Evolutionary conservation across 768 basidiomycete genomes (phyloP).

Genomic region (Phlebiopsis flavidoalba): DNA sequence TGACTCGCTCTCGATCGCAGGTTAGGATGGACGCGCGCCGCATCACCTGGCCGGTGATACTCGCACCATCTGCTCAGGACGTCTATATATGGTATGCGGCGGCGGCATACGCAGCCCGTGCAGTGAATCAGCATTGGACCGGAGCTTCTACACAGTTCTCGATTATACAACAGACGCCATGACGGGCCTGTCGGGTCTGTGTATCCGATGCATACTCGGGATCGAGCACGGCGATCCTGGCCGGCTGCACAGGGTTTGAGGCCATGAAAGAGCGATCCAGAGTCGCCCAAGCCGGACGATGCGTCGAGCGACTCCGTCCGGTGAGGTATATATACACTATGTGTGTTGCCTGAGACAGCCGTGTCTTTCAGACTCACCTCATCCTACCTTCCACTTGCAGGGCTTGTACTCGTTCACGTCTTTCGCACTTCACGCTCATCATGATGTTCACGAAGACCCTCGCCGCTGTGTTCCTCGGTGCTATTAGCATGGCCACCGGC

Average conservation of each 20-base stretch:
- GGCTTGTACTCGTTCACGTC: neutral
- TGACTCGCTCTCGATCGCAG: too few species aligned
- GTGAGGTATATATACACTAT: neutral
- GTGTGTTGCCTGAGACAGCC: neutral
- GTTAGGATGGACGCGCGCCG: too few species aligned
- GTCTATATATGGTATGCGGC: neutral
- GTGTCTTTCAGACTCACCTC: neutral
- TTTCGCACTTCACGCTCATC: neutral
- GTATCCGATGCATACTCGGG: neutral
- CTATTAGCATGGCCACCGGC: neutral
- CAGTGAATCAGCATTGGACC: neutral
- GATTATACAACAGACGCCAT: neutral
- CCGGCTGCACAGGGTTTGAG: neutral
- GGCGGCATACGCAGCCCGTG: neutral
- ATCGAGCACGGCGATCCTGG: neutral
- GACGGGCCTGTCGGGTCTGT: neutral
- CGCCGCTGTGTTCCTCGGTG: neutral
- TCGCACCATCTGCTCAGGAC: neutral
- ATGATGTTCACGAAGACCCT: neutral
- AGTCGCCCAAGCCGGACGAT: neutral
- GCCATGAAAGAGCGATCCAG: neutral
- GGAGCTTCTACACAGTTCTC: neutral
- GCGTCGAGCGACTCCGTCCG: neutral
- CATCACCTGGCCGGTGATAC: neutral
- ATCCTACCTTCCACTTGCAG: neutral